Evolutionary conservation across 2,329 filamentous ascomycete species (phyloP).

Genomic region (Arthrobotrys pseudoclavata): DNA sequence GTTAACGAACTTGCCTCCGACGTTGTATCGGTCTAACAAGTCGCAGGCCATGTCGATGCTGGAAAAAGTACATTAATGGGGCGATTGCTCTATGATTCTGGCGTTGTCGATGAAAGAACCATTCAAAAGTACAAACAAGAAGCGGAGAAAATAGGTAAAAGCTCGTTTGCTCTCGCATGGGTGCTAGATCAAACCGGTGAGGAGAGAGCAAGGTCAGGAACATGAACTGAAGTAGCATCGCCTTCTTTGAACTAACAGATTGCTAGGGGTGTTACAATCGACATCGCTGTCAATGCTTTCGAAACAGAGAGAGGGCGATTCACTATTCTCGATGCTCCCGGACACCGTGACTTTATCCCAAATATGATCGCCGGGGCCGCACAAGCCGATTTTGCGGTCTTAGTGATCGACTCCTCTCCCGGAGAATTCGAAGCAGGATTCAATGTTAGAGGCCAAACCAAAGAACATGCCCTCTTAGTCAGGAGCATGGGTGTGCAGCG

Average conservation of each 20-base stretch:
- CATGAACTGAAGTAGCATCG: not conserved
- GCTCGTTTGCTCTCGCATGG: conserved; percentile 96
- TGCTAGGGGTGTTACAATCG: conserved; percentile 87
- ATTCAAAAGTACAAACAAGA: conserved; percentile 90
- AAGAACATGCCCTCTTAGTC: conserved; percentile 90
- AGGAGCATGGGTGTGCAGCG: conserved; percentile 91
- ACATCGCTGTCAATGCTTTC: conserved; percentile 95
- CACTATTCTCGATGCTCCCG: conserved; percentile 94
- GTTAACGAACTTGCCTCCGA: conserved; percentile 63
- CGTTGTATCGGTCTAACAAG: conserved; percentile 36
- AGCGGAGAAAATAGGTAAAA: conserved; percentile 91
- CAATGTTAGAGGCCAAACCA: conserved; percentile 85
- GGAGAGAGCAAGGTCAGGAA: conserved; percentile 74
- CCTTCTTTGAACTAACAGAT: not conserved
- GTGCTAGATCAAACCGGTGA: conserved; percentile 93
- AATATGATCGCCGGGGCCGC: conserved; percentile 99
- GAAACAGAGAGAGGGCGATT: conserved; percentile 88
- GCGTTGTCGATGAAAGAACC: conserved; percentile 87
- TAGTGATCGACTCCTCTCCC: conserved; percentile 90
- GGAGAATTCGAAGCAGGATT: conserved; percentile 91
- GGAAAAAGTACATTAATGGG: conserved; percentile 99
- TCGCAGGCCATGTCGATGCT: conserved; percentile 91
- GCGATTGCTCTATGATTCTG: conserved; percentile 87
- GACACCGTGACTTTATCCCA: conserved; percentile 94
- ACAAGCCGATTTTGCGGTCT: conserved; percentile 93